Conservation (phyloP, 1,284 basidiomycete genomes). For the Coniferiporia weirii region DNA sequence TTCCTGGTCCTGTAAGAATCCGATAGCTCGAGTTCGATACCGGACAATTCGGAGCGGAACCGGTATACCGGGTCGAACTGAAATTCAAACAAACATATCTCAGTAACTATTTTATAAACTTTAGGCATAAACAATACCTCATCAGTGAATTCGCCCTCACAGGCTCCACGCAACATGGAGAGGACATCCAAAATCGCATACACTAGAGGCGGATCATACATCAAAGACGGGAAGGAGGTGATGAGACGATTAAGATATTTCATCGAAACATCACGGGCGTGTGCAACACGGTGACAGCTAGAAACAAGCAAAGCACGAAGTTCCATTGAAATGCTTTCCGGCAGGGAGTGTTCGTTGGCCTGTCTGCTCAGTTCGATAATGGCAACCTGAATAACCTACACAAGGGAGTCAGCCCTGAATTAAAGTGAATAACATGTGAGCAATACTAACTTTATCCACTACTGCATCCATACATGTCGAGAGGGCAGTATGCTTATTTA, state of each 20-base stretch:
- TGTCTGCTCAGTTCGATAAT: conserved; percentile 65
- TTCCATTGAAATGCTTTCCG: conserved; percentile 68
- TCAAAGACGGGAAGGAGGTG: conserved; percentile 89
- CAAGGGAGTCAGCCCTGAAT: neutral
- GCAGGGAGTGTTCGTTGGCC: conserved; percentile 77
- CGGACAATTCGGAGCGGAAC: conserved; percentile 75
- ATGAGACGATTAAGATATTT: conserved; percentile 84
- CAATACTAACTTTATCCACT: conserved; percentile 67
- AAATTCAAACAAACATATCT: neutral
- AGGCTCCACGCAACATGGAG: conserved; percentile 82
- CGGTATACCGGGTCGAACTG: conserved; percentile 87
- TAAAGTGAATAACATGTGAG: no score
- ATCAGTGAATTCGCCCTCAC: conserved; percentile 88
- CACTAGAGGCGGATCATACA: conserved; percentile 88
- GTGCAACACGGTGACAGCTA: conserved; percentile 80
- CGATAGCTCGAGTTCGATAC: conserved; percentile 75
- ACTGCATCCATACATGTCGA: conserved; percentile 80
- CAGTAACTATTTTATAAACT: neutral
- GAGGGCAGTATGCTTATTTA: conserved; percentile 69
- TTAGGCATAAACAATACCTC: conserved; percentile 52
- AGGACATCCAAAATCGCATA: conserved; percentile 89
- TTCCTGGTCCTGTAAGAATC: conserved; percentile 87
- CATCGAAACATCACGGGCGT: conserved; percentile 78
- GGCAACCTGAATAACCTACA: conserved; percentile 69
- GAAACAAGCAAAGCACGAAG: conserved; percentile 73